Percentiles rank a stretch among this genome's conserved stretches.
Evolutionary conservation across 2,329 filamentous ascomycete species (phyloP).

Genomic region (Podosphaera xanthii): DNA sequence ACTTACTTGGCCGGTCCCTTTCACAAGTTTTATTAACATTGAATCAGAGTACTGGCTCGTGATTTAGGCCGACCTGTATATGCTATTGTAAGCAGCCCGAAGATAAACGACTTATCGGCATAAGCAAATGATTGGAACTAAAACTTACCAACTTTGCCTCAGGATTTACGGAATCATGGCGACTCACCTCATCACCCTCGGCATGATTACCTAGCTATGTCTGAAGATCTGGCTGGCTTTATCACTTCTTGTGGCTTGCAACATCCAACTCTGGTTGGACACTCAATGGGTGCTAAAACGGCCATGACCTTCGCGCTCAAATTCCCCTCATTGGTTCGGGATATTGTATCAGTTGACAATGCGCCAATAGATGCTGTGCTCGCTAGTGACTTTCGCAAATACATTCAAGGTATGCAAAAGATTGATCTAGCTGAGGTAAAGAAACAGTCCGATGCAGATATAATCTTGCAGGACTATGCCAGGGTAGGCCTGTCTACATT

Average conservation of each 20-base stretch:
- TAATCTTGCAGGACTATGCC: slow-evolving; percentile 55
- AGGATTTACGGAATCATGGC: slow-evolving; percentile 87
- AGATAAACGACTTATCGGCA: not conserved
- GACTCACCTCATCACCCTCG: slow-evolving; percentile 54
- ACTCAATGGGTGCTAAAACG: slow-evolving; percentile 92
- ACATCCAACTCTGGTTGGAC: slow-evolving; percentile 60
- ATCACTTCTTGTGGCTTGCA: slow-evolving; percentile 47
- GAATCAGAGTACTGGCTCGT: slow-evolving; percentile 49
- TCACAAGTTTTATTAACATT: not conserved
- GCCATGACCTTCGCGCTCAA: slow-evolving; percentile 70
- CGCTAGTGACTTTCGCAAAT: slow-evolving; percentile 51
- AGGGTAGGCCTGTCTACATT: slow-evolving; percentile 21
- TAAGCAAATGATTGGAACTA: not conserved
- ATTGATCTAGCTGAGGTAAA: slow-evolving; percentile 48
- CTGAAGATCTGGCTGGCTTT: slow-evolving; percentile 62
- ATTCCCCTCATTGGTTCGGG: slow-evolving; percentile 40
- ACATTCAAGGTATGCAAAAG: slow-evolving; percentile 63
- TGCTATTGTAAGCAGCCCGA: slow-evolving; percentile 37
- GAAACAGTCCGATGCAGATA: slow-evolving; percentile 56
- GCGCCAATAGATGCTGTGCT: slow-evolving; percentile 65
- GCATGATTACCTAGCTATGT: slow-evolving; percentile 68
- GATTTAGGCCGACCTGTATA: slow-evolving; percentile 65
- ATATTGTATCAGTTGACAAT: slow-evolving; percentile 74
- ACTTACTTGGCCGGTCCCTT: not conserved
- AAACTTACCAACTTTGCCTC: not conserved